Conservation (phyloP, 108 stramenopile genomes). For the Cyclostephanos tholiformis region DNA sequence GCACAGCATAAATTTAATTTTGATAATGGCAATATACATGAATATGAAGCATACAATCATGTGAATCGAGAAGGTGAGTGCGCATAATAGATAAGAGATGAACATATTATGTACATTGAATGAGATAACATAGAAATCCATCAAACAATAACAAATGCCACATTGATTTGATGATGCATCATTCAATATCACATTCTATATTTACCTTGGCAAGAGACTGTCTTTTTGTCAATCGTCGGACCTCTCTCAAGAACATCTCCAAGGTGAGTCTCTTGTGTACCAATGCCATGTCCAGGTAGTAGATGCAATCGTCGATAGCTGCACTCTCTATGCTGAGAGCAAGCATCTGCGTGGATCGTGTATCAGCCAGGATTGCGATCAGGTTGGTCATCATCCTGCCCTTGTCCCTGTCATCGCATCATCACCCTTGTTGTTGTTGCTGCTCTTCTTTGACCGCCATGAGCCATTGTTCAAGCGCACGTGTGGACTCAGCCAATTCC, state of each 20-base stretch:
- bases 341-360: conserved; percentile 73
- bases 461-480: conserved; percentile 58
- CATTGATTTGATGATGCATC: no score
- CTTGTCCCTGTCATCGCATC: not conserved
- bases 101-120: no score
- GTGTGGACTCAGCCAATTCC: conserved; percentile 53
- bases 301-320: conserved; percentile 77
- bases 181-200: not conserved
- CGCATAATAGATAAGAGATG: no score
- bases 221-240: conserved; percentile 74
- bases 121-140: no score
- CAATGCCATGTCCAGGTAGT: conserved; percentile 82
- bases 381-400: conserved; percentile 18
- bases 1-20: no score
- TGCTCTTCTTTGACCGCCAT: conserved; percentile 36
- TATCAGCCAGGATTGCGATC: conserved; percentile 55
- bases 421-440: conserved; percentile 11
- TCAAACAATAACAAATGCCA: no score
- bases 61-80: no score
- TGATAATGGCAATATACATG: no score
- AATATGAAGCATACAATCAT: no score
- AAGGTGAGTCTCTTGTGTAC: conserved; percentile 62
- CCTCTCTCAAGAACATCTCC: conserved; percentile 74
- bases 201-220: conserved; percentile 79
- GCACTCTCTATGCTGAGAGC: conserved; percentile 71